Evolutionary conservation across 257 asterid genomes (phyloP), one percentile per base, ranked within the genome.

Genomic region (Jasminum sambac): DNA sequence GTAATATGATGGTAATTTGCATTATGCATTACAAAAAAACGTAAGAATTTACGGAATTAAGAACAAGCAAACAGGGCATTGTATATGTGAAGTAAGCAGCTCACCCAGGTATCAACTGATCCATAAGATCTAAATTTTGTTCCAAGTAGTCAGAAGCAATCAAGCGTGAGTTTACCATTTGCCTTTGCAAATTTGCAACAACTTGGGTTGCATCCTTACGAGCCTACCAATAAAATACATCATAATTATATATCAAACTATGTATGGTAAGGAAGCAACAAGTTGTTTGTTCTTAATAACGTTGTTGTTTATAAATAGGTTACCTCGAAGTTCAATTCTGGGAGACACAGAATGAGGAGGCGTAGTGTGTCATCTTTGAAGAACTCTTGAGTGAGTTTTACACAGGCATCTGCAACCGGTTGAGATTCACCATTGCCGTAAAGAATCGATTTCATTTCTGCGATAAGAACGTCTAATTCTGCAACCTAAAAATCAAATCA

Each of bases 171-270:
- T 83, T 79, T 76, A 88, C 93, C 5, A 70, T 82, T 76, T 89
- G 99, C 83, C 98, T 84, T 80, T 91, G 99, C 89, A 94, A 79
- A 85, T 91, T 94, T 19, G 96, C 96, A 48, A 94, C 84, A 63
- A 94, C 84, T 76, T 81, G 95, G n/a, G 96, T 88, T 68, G 96
- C 99, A 78, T 91, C 96, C 77, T 88, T 91, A 65, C 99, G 91
- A 19, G 95, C 88, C 98, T 91, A 77, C 59, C 68, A 37, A 66
- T 46, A 76, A 71, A 69, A 78, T 10, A 11, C 61, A n/a, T n/a
- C n/a, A n/a, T n/a, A n/a, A n/a, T n/a, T n/a, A n/a, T n/a, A n/a
- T n/a, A n/a, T n/a, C n/a, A n/a, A n/a, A n/a, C n/a, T n/a, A n/a
- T n/a, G n/a, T n/a, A n/a, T n/a, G n/a, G n/a, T n/a, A n/a, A n/a